Evolutionary conservation across 2,329 filamentous ascomycete species (phyloP).

Genomic region (Neopestalotiopsis rosae): DNA sequence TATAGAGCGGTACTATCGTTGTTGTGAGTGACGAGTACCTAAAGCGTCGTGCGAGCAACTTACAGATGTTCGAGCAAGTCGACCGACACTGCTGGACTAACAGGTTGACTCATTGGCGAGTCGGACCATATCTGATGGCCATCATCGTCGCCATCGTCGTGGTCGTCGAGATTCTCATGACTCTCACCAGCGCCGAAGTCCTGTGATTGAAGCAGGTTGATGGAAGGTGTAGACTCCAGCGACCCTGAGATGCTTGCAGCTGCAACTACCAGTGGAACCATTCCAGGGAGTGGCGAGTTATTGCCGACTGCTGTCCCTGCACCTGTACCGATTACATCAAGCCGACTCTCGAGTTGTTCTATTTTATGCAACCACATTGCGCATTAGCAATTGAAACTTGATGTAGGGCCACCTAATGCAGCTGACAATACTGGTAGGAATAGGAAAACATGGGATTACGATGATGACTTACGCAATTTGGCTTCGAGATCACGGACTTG

Average conservation of each 20-base stretch:
- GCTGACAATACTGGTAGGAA: not conserved
- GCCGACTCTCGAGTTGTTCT: not conserved
- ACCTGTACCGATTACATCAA: not conserved
- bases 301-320: not conserved
- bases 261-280: not conserved
- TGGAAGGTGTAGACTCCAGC: not conserved
- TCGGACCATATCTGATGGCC: not conserved
- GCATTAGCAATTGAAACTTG: not conserved
- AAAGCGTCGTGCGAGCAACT: not conserved
- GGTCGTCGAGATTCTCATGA: not conserved
- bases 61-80: not conserved
- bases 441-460: not conserved
- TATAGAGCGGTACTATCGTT: not conserved
- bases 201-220: not conserved
- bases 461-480: not conserved
- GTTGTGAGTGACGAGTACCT: not conserved
- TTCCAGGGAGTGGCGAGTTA: not conserved
- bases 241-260: not conserved
- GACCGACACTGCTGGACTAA: not conserved
- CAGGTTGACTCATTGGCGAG: not conserved
- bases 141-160: not conserved
- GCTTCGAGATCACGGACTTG: not conserved
- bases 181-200: not conserved
- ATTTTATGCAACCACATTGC: not conserved
- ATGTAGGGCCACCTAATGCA: not conserved